Evolutionary conservation across 116 monocot genomes (phyloP).

Genomic region (Phalaenopsis hybrid): DNA sequence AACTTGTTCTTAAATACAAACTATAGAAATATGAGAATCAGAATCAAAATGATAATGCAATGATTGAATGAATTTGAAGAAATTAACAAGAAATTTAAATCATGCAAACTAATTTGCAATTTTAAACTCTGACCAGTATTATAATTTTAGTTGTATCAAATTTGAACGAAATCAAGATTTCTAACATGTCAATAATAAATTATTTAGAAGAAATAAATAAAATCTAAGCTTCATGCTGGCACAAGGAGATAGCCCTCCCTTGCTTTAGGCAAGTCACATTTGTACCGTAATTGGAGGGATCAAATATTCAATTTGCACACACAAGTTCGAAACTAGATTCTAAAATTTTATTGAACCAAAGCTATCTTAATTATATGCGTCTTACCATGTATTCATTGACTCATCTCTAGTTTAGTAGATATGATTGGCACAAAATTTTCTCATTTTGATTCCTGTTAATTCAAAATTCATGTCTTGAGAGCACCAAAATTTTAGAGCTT

Average conservation of each 20-base stretch:
- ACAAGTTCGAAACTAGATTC: background rate
- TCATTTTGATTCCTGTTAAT: background rate
- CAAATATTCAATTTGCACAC: too few species aligned
- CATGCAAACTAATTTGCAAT: background rate
- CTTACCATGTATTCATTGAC: background rate
- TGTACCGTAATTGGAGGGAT: too few species aligned
- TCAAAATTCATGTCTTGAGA: background rate
- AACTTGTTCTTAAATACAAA: background rate
- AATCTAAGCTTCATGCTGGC: background rate
- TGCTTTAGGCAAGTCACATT: background rate
- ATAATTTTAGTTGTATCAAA: background rate
- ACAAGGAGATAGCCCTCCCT: background rate
- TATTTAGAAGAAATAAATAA: background rate
- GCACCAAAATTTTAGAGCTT: background rate
- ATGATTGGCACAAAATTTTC: background rate
- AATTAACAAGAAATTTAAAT: background rate
- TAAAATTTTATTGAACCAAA: background rate
- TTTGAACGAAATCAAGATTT: background rate
- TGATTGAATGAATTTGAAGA: background rate
- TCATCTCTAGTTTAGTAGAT: background rate
- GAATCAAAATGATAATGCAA: background rate
- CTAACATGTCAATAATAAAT: too few species aligned
- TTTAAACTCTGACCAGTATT: background rate
- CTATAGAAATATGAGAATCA: background rate
- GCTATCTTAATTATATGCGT: background rate